Evolutionary conservation across 2,329 filamentous ascomycete species (phyloP).

Genomic region (Penicillium concentricum): DNA sequence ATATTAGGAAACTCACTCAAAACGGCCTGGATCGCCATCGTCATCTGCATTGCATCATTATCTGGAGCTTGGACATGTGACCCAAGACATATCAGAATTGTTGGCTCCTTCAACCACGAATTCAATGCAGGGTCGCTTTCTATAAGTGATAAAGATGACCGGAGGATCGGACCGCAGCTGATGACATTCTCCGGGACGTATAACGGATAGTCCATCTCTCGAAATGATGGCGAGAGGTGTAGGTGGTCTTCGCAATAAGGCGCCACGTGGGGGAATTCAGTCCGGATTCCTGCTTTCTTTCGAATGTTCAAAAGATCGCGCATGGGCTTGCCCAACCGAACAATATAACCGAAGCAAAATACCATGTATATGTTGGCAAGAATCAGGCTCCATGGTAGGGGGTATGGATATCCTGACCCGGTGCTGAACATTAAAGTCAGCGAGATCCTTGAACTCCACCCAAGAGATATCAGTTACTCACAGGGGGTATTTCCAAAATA

Average conservation of each 20-base stretch:
- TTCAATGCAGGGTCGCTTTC: constrained; percentile 45
- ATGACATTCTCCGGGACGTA: constrained; percentile 42
- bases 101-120: constrained; percentile 47
- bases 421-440: constrained; percentile 30
- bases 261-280: constrained; percentile 28
- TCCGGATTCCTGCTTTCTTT: constrained; percentile 27
- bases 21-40: constrained; percentile 40
- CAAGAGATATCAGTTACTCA: constrained; percentile 11
- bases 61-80: constrained; percentile 36
- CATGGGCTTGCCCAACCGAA: constrained; percentile 9
- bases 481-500: constrained; percentile 37
- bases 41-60: constrained; percentile 32
- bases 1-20: constrained; percentile 40
- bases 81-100: constrained; percentile 52
- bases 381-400: constrained; percentile 46
- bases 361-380: constrained; percentile 46
- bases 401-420: constrained; percentile 48
- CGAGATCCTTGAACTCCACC: not conserved
- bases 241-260: constrained; percentile 28
- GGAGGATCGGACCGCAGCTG: constrained; percentile 50
- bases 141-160: constrained; percentile 32
- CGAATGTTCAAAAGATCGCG: constrained; percentile 26
- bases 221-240: constrained; percentile 31
- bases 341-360: constrained; percentile 20
- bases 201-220: constrained; percentile 44